Conservation (phyloP, 441 rosid genomes). For the Melastoma candidum region DNA sequence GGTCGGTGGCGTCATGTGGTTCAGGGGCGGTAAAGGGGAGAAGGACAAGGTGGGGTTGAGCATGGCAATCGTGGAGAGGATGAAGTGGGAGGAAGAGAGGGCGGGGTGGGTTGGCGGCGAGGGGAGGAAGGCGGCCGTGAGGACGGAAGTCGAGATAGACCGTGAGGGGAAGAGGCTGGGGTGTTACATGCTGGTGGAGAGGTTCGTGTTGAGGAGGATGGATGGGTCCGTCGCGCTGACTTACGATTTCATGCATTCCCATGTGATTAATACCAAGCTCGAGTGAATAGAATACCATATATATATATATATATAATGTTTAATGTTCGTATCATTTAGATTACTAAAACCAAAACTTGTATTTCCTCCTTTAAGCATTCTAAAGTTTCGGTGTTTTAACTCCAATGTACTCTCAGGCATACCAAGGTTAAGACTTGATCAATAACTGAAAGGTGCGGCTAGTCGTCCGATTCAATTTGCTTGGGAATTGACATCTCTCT, state of each 20-base stretch:
- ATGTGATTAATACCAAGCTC: background rate
- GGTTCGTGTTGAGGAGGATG: slow-evolving; percentile 7
- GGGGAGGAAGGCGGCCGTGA: background rate
- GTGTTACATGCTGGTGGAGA: background rate
- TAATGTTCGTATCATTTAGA: no score
- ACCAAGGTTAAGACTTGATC: no score
- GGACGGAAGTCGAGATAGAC: background rate
- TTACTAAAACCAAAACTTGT: no score
- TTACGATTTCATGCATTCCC: background rate
- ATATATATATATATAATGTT: no score
- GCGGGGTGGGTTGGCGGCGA: background rate
- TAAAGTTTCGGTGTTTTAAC: no score
- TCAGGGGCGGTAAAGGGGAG: background rate
- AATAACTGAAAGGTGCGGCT: no score
- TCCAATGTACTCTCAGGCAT: no score
- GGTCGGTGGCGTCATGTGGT: slow-evolving; percentile 30
- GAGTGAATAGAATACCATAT: no score
- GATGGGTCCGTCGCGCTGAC: no score
- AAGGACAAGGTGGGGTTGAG: background rate
- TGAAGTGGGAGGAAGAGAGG: slow-evolving; percentile 5
- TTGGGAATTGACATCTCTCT: no score
- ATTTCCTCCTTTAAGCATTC: no score
- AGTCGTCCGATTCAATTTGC: no score
- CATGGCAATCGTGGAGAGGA: background rate
- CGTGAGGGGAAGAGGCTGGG: background rate